Conservation (phyloP, 805 yeast species). For the Candida verbasci region DNA sequence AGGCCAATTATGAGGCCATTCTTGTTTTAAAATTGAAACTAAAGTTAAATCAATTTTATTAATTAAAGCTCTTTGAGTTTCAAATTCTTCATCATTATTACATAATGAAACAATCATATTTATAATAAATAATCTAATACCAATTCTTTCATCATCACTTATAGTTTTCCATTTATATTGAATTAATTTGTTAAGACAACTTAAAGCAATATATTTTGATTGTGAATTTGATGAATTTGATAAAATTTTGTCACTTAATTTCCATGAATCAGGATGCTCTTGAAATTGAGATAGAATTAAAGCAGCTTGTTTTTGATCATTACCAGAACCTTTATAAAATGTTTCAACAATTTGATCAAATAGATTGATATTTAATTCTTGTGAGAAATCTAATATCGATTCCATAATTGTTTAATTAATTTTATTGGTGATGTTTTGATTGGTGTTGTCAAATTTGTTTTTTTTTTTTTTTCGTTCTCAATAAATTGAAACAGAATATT, state of each 20-base stretch:
- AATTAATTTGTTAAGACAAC: conserved; percentile 85
- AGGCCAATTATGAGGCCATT: conserved; percentile 99
- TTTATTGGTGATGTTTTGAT: not conserved
- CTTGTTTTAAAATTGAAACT: conserved; percentile 93
- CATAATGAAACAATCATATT: conserved; percentile 91
- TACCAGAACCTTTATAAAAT: conserved; percentile 72
- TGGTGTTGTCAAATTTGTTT: conserved; percentile 1
- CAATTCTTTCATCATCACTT: conserved; percentile 83
- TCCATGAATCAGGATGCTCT: conserved; percentile 95
- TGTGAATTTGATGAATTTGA: conserved; percentile 77
- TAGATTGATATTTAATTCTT: conserved; percentile 59
- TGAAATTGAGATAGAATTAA: conserved; percentile 74
- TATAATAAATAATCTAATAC: conserved; percentile 90
- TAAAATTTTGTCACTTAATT: conserved; percentile 82
- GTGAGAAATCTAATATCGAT: conserved; percentile 77
- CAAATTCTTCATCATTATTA: conserved; percentile 70
- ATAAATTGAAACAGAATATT: no score
- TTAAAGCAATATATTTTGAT: conserved; percentile 86
- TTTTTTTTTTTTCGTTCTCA: not conserved
- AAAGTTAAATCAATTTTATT: conserved; percentile 91
- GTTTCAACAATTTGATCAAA: conserved; percentile 76
- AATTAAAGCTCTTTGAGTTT: conserved; percentile 71
- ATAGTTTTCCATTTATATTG: conserved; percentile 91
- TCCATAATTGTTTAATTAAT: no score
- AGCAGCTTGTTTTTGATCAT: conserved; percentile 70